Evolutionary conservation across 352 stramenopile genomes (phyloP).

Genomic region (Globisporangium barbulae): DNA sequence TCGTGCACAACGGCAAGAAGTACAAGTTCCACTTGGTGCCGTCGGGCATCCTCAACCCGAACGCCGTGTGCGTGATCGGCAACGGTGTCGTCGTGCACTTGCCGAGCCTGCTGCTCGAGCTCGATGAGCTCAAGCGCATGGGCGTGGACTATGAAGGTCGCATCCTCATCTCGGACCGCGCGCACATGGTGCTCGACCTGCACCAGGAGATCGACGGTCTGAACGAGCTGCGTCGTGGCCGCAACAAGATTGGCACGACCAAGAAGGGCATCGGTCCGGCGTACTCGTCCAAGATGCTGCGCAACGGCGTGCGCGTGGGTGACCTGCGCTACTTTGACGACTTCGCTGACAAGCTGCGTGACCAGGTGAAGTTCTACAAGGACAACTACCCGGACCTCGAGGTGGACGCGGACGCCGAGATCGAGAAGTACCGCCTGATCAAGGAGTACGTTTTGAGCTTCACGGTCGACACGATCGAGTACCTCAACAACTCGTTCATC

Average conservation of each 20-base stretch:
- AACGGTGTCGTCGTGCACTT: slow-evolving; percentile 99
- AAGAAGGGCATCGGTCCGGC: slow-evolving; percentile 98
- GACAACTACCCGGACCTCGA: slow-evolving; percentile 82
- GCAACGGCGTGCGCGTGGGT: slow-evolving; percentile 96
- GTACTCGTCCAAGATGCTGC: slow-evolving; percentile 98
- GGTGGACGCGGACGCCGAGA: slow-evolving; percentile 81
- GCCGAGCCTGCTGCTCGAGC: slow-evolving; percentile 94
- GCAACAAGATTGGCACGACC: slow-evolving; percentile 99
- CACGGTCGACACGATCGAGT: slow-evolving; percentile 96
- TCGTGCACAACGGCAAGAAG: slow-evolving; percentile 97
- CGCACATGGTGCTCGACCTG: slow-evolving; percentile 99
- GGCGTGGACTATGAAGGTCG: slow-evolving; percentile 91
- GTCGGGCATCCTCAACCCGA: slow-evolving; percentile 96
- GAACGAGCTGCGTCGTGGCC: slow-evolving; percentile 78
- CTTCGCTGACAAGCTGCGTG: slow-evolving; percentile 88
- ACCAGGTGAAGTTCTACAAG: slow-evolving; percentile 91
- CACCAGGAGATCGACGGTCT: slow-evolving; percentile 93
- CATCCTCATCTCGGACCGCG: slow-evolving; percentile 97
- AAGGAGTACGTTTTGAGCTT: slow-evolving; percentile 85
- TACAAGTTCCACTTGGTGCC: slow-evolving; percentile 99
- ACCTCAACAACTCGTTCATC: slow-evolving; percentile 95
- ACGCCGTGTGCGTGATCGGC: slow-evolving; percentile 95
- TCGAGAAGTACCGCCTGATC: slow-evolving; percentile 78
- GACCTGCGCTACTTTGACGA: slow-evolving; percentile 92
- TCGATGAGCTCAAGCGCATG: slow-evolving; percentile 88